Percentiles rank a stretch among this genome's conserved stretches.
These are phyloP conservation scores for Stemphylium beticola DNA, from an alignment of 2,329 filamentous ascomycete genomes.

Conservation along the genomic window DNA sequence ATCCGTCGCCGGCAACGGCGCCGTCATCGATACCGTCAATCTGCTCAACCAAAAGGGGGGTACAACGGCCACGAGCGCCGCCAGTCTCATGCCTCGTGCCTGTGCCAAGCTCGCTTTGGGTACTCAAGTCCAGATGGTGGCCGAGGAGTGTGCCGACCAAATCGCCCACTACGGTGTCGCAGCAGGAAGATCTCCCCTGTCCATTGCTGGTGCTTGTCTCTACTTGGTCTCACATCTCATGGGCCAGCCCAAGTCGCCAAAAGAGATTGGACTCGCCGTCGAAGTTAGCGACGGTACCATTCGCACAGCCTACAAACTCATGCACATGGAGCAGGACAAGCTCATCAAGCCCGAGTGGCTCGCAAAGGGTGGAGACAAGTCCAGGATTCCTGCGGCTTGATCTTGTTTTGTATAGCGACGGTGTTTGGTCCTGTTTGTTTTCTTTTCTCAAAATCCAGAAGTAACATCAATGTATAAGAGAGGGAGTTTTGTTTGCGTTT, in stretches of 20 bases:
- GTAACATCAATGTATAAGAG: not conserved
- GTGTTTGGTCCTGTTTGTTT: not conserved
- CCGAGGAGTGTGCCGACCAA: constrained; percentile 76
- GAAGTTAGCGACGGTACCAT: constrained; percentile 97
- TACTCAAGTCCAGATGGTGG: constrained; percentile 78
- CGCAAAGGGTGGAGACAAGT: constrained; percentile 72
- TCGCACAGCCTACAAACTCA: constrained; percentile 89
- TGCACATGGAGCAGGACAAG: constrained; percentile 75
- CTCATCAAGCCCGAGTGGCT: constrained; percentile 80
- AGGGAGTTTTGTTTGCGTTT: constrained; percentile 2
- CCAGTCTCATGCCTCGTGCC: constrained; percentile 86
- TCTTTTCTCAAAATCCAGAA: not conserved
- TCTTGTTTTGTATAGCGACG: not conserved
- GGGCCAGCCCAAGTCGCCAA: constrained; percentile 77
- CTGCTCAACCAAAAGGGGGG: constrained; percentile 64
- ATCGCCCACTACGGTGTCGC: constrained; percentile 80
- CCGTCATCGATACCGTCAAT: constrained; percentile 58
- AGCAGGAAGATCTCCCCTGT: constrained; percentile 90
- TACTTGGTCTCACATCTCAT: constrained; percentile 93
- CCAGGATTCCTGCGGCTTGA: constrained; percentile 65
- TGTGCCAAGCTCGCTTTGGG: constrained; percentile 81
- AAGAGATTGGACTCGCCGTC: constrained; percentile 82
- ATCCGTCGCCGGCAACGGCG: constrained; percentile 44
- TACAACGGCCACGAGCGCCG: constrained; percentile 78
- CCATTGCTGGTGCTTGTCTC: constrained; percentile 92